Evolutionary conservation across 108 stramenopile genomes (phyloP), one percentile per base, ranked within the genome.

Genomic region (Skeletonema costatum): DNA sequence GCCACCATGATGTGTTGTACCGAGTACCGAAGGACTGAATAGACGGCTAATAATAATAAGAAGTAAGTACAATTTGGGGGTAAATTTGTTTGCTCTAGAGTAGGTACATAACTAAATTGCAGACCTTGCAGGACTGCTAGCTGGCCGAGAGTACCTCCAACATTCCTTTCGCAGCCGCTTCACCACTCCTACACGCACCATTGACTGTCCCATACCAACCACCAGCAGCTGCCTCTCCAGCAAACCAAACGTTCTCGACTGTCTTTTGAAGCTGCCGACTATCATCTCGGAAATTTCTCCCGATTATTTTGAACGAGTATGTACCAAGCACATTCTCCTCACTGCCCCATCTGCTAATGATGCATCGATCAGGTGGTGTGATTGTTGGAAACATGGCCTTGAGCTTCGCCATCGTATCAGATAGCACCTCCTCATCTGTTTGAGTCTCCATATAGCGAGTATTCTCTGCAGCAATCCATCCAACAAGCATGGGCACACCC

Each of bases 311-410:
- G 58, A 63, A 85, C 12, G 80, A 77, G 56, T 81, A 81, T 4
- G 82, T 36, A 17, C 83, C 86, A 25, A 51, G 31, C n/a, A 70
- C 66, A 38, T 38, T 81, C 64, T 78, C 66, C 29, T 85, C 87
- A 14, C 32, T 16, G 8, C 64, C 41, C 87, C 87, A 87, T 58
- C 81, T 35, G 7, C 77, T 74, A 17, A 87, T 65, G 41, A 77
- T 39, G 73, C 32, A 16, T 16, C 81, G 72, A 32, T 59, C 66
- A 9, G 87, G 87, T 5, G 13, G 3, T 11, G 84, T 75, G 44
- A 87, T 73, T 5, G 70, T 32, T 31, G 73, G 50, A 70, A 74
- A 76, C 71, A 87, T 78, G 1, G 17, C 46, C n/a, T 56, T 25
- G 10, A 87, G 77, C 41, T 68, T 69, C 25, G 16, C 32, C 71